Evolutionary conservation across 768 basidiomycete species (phyloP), one percentile per base, ranked within the genome.

Genomic region (Lentinula edodes): DNA sequence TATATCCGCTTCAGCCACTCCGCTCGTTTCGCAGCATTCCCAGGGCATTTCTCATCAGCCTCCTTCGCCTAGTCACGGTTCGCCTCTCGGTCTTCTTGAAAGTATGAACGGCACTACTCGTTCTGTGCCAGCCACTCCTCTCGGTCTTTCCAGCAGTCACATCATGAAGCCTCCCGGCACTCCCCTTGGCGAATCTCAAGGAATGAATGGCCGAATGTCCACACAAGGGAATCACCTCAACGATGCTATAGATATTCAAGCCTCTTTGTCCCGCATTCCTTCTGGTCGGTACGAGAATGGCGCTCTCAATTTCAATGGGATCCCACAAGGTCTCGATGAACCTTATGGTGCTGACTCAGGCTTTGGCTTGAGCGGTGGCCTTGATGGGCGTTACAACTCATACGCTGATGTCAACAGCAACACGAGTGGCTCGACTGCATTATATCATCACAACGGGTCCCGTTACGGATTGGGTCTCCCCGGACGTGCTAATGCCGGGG

Each of bases 51-150:
- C 73, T 23, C 75, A 77, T 56, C 80, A 76, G 60, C 61, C 71
- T 63, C 82, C 89, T 0, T 71, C 78, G 10, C 90, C 90, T 20
- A 87, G 91, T 61, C 83, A 90, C 46, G 84, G 87, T 20, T 93
- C 91, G 15, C 91, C 91, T 36, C 85, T 85, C 12, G 82, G 82
- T 57, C 70, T 84, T 16, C 73, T 88, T 20, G 90, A 92, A 58
- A 78, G 76, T 57, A 71, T 90, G 58, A 81, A 81, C 39, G 75
- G 78, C 39, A 79, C 86, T 36, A 83, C 89, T 36, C 88, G 91
- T 61, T 93, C 91, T 43, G 91, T 93, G 20, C 91, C 91, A 52
- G 90, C 89, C 1, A 93, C 91, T 3, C 91, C 91, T 20, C 72
- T 91, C 6, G 83, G 82, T 9, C 73, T 87, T n/a, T 66, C 84